Conservation (phyloP, 352 stramenopile genomes). For the Aphanomyces invadans region DNA sequence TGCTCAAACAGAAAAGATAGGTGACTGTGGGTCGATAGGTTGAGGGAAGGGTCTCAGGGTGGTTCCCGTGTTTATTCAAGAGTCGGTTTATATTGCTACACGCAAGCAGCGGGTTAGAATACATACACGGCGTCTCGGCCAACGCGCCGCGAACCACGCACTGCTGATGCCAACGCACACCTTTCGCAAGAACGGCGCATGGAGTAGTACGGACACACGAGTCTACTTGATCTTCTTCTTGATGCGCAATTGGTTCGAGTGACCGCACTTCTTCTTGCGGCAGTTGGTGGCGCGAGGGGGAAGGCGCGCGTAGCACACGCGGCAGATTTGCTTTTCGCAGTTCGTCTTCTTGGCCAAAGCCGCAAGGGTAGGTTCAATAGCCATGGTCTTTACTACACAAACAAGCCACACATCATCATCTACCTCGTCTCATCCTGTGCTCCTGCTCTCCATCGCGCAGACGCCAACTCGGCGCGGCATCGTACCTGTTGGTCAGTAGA, state of each 20-base stretch:
- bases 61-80: constrained; percentile 17
- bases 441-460: background rate
- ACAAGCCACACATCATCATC: constrained; percentile 1
- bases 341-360: constrained; percentile 99
- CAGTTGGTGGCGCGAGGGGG: constrained; percentile 99
- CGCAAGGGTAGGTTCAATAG: constrained; percentile 95
- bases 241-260: constrained; percentile 98
- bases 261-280: constrained; percentile 99
- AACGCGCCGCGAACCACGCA: background rate
- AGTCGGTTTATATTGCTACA: background rate
- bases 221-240: constrained; percentile 99
- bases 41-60: constrained; percentile 24
- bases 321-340: constrained; percentile 99
- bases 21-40: no score
- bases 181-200: constrained; percentile 18
- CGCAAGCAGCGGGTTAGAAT: background rate
- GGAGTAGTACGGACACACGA: constrained; percentile 6
- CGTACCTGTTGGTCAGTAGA: constrained; percentile 26
- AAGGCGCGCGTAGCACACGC: constrained; percentile 99
- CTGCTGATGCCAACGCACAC: constrained; percentile 25
- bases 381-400: constrained; percentile 26
- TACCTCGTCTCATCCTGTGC: background rate
- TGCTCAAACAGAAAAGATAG: no score
- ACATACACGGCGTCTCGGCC: background rate
- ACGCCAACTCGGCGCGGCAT: background rate